A percentile compares a stretch with the other conserved stretches of the same genome.
phyloP scores from a whole-genome alignment of 192 early-diverging fungal genomes.

The Allomyces javanicus region DNA sequence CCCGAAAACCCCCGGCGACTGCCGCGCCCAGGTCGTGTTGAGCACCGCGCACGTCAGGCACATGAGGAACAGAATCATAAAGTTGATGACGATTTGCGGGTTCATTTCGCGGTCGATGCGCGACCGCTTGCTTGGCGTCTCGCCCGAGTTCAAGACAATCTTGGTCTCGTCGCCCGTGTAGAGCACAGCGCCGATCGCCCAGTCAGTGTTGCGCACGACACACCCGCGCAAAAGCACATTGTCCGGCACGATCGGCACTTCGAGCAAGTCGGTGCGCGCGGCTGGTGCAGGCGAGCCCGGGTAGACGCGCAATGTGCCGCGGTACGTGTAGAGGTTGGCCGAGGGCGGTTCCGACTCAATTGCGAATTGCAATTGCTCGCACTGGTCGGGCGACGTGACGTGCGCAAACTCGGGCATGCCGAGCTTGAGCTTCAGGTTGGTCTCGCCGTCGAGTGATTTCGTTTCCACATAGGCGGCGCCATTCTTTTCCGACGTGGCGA shows the following conservation, averaged over 20 bases:
- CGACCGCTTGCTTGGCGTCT: constrained; percentile 44
- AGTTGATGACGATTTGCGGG: constrained; percentile 24
- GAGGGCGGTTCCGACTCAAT: constrained; percentile 74
- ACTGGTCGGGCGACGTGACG: constrained; percentile 16
- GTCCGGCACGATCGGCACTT: not conserved
- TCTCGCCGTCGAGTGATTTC: constrained; percentile 95
- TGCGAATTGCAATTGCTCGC: constrained; percentile 26
- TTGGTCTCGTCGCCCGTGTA: constrained; percentile 62
- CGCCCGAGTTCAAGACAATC: constrained; percentile 52
- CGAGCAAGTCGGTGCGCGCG: not conserved
- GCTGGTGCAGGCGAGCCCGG: not conserved
- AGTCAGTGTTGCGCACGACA: constrained; percentile 50
- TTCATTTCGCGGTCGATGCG: constrained; percentile 52
- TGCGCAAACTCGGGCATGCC: constrained; percentile 38
- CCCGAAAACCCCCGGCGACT: not conserved
- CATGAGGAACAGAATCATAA: constrained; percentile 27
- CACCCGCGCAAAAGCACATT: constrained; percentile 45
- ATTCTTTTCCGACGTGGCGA: constrained; percentile 65
- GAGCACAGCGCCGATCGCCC: constrained; percentile 48
- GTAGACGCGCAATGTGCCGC: constrained; percentile 43
- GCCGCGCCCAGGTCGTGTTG: not conserved
- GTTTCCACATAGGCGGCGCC: constrained; percentile 87
- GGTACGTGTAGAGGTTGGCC: constrained; percentile 74
- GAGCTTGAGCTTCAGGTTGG: constrained; percentile 79
- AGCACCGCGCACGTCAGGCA: constrained; percentile 23